Conservation (phyloP, 805 yeast species). For the Wickerhamomyces alni region DNA sequence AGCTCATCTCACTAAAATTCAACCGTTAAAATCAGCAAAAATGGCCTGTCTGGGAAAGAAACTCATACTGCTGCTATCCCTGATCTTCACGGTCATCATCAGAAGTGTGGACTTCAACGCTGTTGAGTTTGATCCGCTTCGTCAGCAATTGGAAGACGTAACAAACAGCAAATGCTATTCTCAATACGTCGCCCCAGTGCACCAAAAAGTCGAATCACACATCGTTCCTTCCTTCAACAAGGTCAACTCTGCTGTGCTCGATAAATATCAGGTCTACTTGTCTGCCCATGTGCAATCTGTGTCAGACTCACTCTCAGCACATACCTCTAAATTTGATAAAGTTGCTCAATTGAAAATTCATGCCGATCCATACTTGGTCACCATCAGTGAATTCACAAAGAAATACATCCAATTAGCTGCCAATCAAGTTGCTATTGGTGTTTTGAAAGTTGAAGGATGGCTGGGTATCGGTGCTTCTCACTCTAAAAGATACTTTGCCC, state of each 20-base stretch:
- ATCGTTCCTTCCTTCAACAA: conserved; percentile 8
- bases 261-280: conserved; percentile 11
- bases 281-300: conserved; percentile 9
- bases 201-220: conserved; percentile 8
- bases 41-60: conserved; percentile 13
- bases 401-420: background rate
- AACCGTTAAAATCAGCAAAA: too few species aligned
- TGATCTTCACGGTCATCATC: conserved; percentile 10
- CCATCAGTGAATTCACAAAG: too few species aligned
- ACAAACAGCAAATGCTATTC: conserved; percentile 12
- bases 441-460: too few species aligned
- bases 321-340: conserved; percentile 5
- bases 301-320: conserved; percentile 1
- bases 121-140: conserved; percentile 18
- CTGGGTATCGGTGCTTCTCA: too few species aligned
- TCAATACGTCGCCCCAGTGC: conserved; percentile 15
- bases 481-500: too few species aligned
- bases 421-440: too few species aligned
- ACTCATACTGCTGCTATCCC: conserved; percentile 6
- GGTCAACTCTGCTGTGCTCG: background rate
- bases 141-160: conserved; percentile 10
- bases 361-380: background rate
- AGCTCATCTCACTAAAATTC: too few species aligned
- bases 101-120: conserved; percentile 18
- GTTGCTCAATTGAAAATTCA: background rate